Conservation (phyloP, 257 asterid species). For the Gentiana dahurica region DNA sequence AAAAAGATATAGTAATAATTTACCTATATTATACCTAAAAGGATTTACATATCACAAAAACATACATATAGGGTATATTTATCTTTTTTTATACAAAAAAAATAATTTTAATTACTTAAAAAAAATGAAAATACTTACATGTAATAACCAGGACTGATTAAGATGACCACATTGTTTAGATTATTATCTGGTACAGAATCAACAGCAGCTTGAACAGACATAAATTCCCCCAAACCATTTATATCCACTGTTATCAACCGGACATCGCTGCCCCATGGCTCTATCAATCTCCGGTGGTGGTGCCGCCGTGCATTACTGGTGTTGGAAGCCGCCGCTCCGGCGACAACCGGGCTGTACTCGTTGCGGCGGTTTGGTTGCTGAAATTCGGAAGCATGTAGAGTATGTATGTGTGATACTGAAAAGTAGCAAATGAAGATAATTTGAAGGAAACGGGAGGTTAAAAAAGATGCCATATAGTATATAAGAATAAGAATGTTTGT, state of each 20-base stretch:
- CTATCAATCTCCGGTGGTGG: constrained; percentile 39
- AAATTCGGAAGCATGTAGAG: not conserved
- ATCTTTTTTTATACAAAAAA: too few species aligned
- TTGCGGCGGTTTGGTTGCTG: not conserved
- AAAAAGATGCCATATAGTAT: constrained; percentile 13
- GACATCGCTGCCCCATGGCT: constrained; percentile 10
- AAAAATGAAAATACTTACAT: constrained; percentile 21
- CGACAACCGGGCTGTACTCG: not conserved
- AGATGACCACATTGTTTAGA: constrained; percentile 51
- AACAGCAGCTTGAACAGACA: constrained; percentile 66
- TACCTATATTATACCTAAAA: too few species aligned
- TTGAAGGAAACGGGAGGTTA: not conserved
- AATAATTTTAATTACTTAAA: too few species aligned
- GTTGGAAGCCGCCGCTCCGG: constrained; percentile 3
- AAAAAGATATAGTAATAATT: too few species aligned
- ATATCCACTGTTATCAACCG: constrained; percentile 43
- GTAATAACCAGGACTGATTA: constrained; percentile 62
- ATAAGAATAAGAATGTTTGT: not conserved
- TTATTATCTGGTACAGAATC: constrained; percentile 56
- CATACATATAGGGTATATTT: too few species aligned
- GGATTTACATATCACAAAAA: too few species aligned
- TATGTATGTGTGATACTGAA: not conserved
- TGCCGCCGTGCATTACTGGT: constrained; percentile 2
- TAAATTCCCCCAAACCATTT: constrained; percentile 53
- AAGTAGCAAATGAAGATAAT: constrained; percentile 6